A percentile compares a stretch with the other conserved stretches of the same genome.
phyloP scores from a whole-genome alignment of 1,284 basidiomycete genomes.

The Ustilago trichophora region DNA sequence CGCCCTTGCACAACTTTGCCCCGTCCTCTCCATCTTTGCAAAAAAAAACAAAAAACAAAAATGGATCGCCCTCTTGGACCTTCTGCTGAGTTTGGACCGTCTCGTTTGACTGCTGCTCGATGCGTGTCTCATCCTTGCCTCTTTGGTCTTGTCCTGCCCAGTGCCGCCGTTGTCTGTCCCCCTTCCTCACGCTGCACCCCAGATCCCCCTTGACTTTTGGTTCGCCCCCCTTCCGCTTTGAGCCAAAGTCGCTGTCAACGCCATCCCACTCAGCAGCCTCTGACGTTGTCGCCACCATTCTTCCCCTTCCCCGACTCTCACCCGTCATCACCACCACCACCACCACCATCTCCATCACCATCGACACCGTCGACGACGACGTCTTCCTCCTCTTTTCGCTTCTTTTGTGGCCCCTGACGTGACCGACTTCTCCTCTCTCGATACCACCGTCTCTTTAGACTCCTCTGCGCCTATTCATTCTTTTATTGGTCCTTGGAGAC shows the following conservation, averaged over 20 bases:
- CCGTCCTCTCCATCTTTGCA: not conserved
- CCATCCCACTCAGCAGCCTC: conserved; percentile 2
- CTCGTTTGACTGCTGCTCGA: not conserved
- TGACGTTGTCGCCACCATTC: conserved; percentile 6
- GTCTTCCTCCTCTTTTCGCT: not conserved
- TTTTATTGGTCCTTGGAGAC: not conserved
- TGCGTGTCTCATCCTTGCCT: not conserved
- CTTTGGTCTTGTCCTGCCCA: not conserved
- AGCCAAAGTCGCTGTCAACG: conserved; percentile 1
- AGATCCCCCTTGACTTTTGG: conserved; percentile 4
- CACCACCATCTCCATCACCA: conserved; percentile 9
- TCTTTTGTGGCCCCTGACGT: not conserved
- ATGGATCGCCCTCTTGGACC: conserved; percentile 1
- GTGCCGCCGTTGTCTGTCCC: not conserved
- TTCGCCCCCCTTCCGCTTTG: not conserved
- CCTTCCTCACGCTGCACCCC: conserved; percentile 5
- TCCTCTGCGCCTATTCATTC: not conserved
- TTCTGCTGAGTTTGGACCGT: not conserved
- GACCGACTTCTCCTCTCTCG: not conserved
- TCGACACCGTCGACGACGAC: conserved; percentile 7
- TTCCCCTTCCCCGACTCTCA: not conserved
- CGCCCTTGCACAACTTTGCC: conserved; percentile 1
- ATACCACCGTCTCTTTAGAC: conserved; percentile 3
- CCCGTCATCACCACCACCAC: conserved; percentile 9
- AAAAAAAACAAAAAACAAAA: too few relatives aligned